Evolutionary conservation across 2,329 filamentous ascomycete genomes (phyloP), one percentile per base, ranked within the genome.

Genomic region (Botrytis paeoniae): DNA sequence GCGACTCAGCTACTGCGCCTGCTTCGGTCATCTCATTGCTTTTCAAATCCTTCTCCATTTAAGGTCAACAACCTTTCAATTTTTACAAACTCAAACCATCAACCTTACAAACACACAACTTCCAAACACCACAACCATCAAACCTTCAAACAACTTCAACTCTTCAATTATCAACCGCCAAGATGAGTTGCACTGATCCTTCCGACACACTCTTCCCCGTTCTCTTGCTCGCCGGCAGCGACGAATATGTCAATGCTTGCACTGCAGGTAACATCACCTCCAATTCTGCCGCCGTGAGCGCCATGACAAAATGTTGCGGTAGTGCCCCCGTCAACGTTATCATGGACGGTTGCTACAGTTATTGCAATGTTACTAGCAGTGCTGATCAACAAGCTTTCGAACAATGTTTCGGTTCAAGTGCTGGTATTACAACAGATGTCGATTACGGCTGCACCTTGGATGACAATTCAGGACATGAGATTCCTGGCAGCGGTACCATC

Each of bases 321-420:
- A 62, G 41, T 32, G 57, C 51, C 29, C 32, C 71, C 16, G 35
- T 73, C 35, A 62, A 29, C 4, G 64, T 54, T 14, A n/a, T 70
- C 22, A 4, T 43, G 25, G 71, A 70, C 35, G 71, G 65, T 8
- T 73, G 71, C 37, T 73, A 70, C n/a, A 69, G 64, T 54, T 73
- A 70, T 22, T 73, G 71, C 43, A 73, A 73, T 43, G 32, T 73
- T 16, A 73, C 71, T 37, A 39, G 63, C 62, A 60, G 70, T 51
- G 14, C 61, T 45, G 70, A 54, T 72, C 70, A 72, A 72, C 7
- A 37, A 37, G 39, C 32, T 32, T 72, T 54, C 37, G 37, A 39
- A 7, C 29, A 57, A 25, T 72, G 70, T 51, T 68, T 72, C 25
- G 20, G 25, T 16, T 41, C 29, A 9, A 61, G 62, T 14, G 22